phyloP scores from a whole-genome alignment of 2,329 filamentous ascomycete species.

The Periglandula ipomoeae region DNA sequence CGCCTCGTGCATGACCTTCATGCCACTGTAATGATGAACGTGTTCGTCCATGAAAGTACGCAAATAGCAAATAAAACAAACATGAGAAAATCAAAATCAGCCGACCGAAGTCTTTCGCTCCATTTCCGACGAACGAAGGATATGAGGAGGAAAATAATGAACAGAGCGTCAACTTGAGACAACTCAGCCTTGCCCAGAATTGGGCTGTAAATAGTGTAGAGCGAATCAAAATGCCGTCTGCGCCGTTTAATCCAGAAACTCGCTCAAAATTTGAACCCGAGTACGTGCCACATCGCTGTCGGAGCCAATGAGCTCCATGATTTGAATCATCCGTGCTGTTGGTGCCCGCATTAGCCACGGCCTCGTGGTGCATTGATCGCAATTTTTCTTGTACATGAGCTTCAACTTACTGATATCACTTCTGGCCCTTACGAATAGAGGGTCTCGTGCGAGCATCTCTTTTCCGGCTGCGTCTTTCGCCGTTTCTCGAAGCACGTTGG shows the following conservation, averaged over 20 bases:
- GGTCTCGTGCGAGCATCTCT: conserved; percentile 41
- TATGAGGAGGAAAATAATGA: no score
- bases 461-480: conserved; percentile 34
- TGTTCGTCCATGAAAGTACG: no score
- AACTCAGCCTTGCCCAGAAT: not conserved
- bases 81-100: no score
- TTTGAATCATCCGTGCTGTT: conserved; percentile 52
- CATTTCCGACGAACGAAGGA: no score
- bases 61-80: no score
- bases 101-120: no score
- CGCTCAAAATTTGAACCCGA: conserved; percentile 47
- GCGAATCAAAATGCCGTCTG: not conserved
- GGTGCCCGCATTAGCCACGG: not conserved
- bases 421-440: conserved; percentile 50
- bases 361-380: not conserved
- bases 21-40: no score
- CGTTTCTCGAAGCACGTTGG: conserved; percentile 47
- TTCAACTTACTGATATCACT: conserved; percentile 47
- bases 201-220: not conserved
- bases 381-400: not conserved
- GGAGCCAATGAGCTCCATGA: conserved; percentile 50
- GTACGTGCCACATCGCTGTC: conserved; percentile 51
- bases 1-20: no score
- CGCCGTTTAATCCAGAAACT: conserved; percentile 31
- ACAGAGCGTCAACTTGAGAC: no score